phyloP scores from a whole-genome alignment of 1,284 basidiomycete genomes.

The Apiotrichum veenhuisii region DNA sequence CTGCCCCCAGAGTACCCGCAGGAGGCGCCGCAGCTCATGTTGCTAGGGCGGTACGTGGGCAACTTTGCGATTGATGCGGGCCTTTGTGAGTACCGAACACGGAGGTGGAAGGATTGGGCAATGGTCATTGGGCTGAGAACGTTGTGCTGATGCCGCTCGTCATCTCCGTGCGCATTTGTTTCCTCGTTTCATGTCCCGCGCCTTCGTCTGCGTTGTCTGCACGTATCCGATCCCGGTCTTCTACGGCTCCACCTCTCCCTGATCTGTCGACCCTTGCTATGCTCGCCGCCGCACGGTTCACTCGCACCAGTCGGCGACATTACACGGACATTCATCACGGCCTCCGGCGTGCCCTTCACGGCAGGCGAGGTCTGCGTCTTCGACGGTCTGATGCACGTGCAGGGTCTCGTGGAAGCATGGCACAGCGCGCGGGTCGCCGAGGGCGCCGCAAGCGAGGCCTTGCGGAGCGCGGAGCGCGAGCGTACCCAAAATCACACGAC shows the following conservation, averaged over 20 bases:
- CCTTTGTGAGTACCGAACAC: conserved; percentile 36
- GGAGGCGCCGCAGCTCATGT: conserved; percentile 72
- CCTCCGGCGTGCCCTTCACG: conserved; percentile 67
- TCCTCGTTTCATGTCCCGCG: too few species aligned
- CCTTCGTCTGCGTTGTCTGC: too few species aligned
- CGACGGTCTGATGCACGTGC: conserved; percentile 76
- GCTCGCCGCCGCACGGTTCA: background rate
- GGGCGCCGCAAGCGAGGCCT: conserved; percentile 58
- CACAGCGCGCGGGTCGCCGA: conserved; percentile 62
- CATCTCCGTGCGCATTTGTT: too few species aligned
- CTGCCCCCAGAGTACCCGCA: conserved; percentile 69
- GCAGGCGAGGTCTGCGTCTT: conserved; percentile 76
- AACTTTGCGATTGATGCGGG: conserved; percentile 52
- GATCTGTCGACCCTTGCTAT: background rate
- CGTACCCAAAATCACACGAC: too few species aligned
- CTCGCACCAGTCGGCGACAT: conserved; percentile 60
- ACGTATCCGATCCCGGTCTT: too few species aligned
- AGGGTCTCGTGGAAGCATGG: conserved; percentile 66
- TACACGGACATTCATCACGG: conserved; percentile 75
- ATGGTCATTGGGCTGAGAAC: background rate
- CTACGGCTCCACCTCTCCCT: background rate
- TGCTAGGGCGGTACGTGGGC: conserved; percentile 81
- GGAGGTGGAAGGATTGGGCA: too few species aligned
- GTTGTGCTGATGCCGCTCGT: background rate
- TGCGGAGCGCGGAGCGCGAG: conserved; percentile 39